These are phyloP conservation scores for Monilinia vaccinii-corymbosi DNA, from an alignment of 2,329 filamentous ascomycete genomes.

Conservation along the genomic window DNA sequence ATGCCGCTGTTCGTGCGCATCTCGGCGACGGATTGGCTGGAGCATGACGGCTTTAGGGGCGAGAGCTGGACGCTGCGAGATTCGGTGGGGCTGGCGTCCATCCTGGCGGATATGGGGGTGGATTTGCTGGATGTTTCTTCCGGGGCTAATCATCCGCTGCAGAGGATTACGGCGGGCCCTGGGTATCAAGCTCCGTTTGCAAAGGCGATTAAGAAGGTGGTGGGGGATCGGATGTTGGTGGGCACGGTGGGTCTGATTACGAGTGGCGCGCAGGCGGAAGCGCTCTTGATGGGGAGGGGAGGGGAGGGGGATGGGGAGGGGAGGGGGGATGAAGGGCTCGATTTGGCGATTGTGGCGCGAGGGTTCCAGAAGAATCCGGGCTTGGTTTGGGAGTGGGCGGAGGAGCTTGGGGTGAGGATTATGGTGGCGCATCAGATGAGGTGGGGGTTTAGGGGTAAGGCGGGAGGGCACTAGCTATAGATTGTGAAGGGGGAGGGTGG, in stretches of 20 bases:
- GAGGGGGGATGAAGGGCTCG: conserved; percentile 35
- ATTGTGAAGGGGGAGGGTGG: background rate
- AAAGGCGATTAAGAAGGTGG: conserved; percentile 58
- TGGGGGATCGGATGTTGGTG: conserved; percentile 50
- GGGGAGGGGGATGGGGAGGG: conserved; percentile 31
- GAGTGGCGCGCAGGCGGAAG: conserved; percentile 37
- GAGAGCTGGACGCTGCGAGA: conserved; percentile 62
- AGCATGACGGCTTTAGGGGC: conserved; percentile 43
- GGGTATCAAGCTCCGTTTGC: conserved; percentile 67
- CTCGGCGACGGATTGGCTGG: conserved; percentile 68
- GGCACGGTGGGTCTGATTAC: conserved; percentile 42
- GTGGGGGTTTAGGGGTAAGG: conserved; percentile 43
- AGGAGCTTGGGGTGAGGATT: conserved; percentile 41
- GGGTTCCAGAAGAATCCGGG: conserved; percentile 51
- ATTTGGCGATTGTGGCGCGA: conserved; percentile 42
- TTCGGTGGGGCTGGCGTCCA: conserved; percentile 50
- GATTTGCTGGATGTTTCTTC: conserved; percentile 67
- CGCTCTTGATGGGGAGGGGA: conserved; percentile 37
- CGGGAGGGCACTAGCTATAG: background rate
- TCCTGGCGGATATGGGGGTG: conserved; percentile 57
- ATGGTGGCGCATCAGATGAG: conserved; percentile 44
- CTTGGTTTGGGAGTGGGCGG: conserved; percentile 45
- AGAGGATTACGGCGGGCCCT: conserved; percentile 48
- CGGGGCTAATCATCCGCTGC: conserved; percentile 52
- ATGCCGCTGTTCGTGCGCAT: conserved; percentile 69